Evolutionary conservation across 345 rosid species (phyloP), one percentile per base, ranked within the genome.

Genomic region (Iberis pinnata): DNA sequence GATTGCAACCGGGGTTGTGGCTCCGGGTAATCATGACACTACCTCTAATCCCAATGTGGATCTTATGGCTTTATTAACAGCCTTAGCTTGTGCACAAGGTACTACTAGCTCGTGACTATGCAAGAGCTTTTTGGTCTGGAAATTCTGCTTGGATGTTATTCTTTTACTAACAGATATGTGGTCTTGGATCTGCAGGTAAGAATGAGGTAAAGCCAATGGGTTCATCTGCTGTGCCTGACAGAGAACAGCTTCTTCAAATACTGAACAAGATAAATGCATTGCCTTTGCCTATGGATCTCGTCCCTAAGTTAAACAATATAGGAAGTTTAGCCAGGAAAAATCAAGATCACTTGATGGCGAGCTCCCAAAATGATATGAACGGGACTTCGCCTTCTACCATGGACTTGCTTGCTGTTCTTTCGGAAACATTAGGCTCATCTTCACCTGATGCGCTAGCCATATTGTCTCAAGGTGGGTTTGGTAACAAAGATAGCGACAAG

Each of bases 211-310:
- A 62, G 56, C 62, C 76, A 41, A 47, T 44, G 51, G 66, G 42
- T 50, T 54, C 63, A 53, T 22, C 69, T 53, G 44, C 72, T 2
- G 75, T 74, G 46, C 82, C 87, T 9, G 78, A 76, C 48, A 85
- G 65, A 68, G 97, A 83, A 18, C 87, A 81, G 58, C 82, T 89
- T 53, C 48, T 81, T 61, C 82, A 79, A 68, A 78, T 89, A 60
- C 87, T 89, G 54, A 68, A 70, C 73, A 89, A 81, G 78, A 83
- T 89, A 39, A 89, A 89, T 60, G 75, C 95, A 17, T 73, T 89
- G 57, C 86, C 83, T 49, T 71, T 83, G 69, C 89, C 97, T 0
- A 57, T 68, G 62, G 92, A 83, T 59, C 83, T 81, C 33, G 81
- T 80, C 54, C 75, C 83, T 14, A 81, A 80, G 75, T 67, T 89